A percentile compares a stretch with the other conserved stretches of the same genome.
phyloP scores from a whole-genome alignment of 441 rosid genomes.

The Raphanus hybrid region DNA sequence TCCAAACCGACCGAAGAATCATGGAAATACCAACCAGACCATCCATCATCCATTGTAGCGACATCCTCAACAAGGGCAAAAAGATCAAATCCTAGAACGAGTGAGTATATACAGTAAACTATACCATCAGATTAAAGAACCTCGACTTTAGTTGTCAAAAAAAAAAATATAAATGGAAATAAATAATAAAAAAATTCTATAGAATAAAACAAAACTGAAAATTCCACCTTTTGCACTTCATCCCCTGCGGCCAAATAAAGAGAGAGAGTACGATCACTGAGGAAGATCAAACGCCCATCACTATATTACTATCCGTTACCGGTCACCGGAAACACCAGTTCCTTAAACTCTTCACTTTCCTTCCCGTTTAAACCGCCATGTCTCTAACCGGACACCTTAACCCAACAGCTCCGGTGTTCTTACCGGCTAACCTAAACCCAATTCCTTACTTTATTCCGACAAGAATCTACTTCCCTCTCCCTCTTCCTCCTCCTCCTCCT shows the following conservation, averaged over 20 bases:
- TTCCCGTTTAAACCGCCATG: constrained; percentile 19
- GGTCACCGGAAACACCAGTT: constrained; percentile 18
- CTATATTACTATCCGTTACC: not conserved
- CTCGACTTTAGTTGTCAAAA: no score
- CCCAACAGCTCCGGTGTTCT: constrained; percentile 77
- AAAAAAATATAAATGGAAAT: not conserved
- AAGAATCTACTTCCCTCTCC: constrained; percentile 30
- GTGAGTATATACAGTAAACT: not conserved
- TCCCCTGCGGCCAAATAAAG: not conserved
- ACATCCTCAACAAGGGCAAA: not conserved
- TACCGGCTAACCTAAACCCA: constrained; percentile 46
- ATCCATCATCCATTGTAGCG: not conserved
- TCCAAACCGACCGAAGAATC: not conserved
- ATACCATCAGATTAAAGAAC: no score
- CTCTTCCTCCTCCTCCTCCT: constrained; percentile 22
- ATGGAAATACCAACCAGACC: not conserved
- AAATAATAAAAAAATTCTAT: constrained; percentile 7
- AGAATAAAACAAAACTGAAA: constrained; percentile 27
- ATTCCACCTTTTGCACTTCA: constrained; percentile 14
- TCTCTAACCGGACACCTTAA: constrained; percentile 48
- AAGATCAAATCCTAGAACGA: not conserved
- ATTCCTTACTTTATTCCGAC: constrained; percentile 14
- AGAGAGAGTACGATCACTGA: constrained; percentile 25
- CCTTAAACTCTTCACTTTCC: not conserved
- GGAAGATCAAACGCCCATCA: constrained; percentile 22